Conservation (phyloP, 441 rosid species). For the Pelargonium citronellum region DNA sequence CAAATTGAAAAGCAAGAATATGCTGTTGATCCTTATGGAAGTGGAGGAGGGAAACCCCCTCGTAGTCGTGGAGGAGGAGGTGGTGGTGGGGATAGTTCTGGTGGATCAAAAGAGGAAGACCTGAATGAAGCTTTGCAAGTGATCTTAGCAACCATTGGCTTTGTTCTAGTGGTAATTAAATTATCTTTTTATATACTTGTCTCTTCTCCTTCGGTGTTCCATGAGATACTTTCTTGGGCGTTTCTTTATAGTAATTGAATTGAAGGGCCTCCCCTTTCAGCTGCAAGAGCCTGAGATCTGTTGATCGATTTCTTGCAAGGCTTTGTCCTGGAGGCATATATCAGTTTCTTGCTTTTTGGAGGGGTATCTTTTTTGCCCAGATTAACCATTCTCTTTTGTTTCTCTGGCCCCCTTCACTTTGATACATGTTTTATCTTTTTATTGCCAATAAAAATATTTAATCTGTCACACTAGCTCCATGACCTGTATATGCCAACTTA, state of each 20-base stretch:
- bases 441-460: no score
- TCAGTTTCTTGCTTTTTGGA: neutral
- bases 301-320: constrained; percentile 8
- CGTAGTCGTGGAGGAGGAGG: neutral
- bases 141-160: neutral
- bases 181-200: neutral
- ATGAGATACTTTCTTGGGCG: no score
- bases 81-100: constrained; percentile 3
- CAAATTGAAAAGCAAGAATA: neutral
- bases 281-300: constrained; percentile 5
- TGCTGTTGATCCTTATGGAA: neutral
- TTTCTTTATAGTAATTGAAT: no score
- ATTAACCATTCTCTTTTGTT: neutral
- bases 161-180: neutral
- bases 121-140: neutral
- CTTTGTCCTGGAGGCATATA: constrained; percentile 10
- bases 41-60: neutral
- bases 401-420: neutral
- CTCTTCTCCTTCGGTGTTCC: neutral
- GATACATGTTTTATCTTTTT: neutral
- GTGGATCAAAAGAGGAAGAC: neutral
- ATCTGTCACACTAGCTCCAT: no score
- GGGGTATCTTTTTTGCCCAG: neutral
- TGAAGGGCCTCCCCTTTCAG: neutral
- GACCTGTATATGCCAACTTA: no score